These are phyloP conservation scores for Vigna radiata DNA, from an alignment of 306 rosid species.

Conservation along the genomic window DNA sequence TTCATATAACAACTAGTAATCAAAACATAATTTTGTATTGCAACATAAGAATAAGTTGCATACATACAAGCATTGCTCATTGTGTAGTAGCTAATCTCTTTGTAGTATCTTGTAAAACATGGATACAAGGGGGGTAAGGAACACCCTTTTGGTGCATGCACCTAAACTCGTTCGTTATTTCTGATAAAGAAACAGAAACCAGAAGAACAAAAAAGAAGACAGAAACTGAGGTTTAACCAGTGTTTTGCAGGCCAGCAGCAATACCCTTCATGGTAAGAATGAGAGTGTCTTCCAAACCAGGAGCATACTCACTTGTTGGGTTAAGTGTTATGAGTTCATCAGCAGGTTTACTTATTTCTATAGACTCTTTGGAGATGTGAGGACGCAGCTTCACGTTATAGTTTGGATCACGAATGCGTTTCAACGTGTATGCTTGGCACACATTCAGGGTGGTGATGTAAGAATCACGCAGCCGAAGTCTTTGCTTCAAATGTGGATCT, in stretches of 20 bases:
- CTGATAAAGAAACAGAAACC: constrained; percentile 31
- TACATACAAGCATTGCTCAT: constrained; percentile 38
- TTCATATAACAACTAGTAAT: neutral
- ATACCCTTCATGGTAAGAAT: constrained; percentile 97
- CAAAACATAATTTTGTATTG: constrained; percentile 6
- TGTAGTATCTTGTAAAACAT: neutral
- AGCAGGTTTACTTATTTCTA: constrained; percentile 67
- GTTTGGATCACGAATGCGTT: constrained; percentile 77
- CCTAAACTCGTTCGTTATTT: constrained; percentile 40
- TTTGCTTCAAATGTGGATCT: constrained; percentile 83
- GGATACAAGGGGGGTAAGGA: neutral
- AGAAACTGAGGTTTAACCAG: constrained; percentile 57
- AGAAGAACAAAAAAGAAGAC: neutral
- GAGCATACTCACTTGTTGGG: constrained; percentile 91
- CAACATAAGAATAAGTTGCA: constrained; percentile 43
- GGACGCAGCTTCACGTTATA: constrained; percentile 65
- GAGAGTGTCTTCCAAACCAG: constrained; percentile 96
- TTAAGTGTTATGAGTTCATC: constrained; percentile 82
- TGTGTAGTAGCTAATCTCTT: neutral
- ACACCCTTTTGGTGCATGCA: constrained; percentile 37
- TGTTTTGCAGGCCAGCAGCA: constrained; percentile 97
- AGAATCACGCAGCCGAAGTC: constrained; percentile 81
- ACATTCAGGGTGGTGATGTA: constrained; percentile 89
- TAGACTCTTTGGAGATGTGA: constrained; percentile 72
- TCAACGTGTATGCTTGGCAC: constrained; percentile 93